Percentiles rank a stretch among this genome's conserved stretches.
phyloP scores from a whole-genome alignment of 306 rosid species.

The Echinosophora koreensis region DNA sequence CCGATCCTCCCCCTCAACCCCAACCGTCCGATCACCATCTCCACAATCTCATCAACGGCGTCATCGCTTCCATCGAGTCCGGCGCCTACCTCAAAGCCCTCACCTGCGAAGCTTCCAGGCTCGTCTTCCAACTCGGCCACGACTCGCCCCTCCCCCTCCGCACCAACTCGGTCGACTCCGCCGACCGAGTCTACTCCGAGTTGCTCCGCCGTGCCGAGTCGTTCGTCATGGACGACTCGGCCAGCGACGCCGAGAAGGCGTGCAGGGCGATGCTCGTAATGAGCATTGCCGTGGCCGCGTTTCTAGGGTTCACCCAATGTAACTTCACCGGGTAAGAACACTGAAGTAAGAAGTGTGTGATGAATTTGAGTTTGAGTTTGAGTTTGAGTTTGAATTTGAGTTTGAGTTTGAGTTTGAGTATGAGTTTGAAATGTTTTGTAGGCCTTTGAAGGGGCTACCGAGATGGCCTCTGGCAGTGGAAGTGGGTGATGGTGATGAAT shows the following conservation, averaged over 20 bases:
- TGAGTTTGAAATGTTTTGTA: constrained; percentile 39
- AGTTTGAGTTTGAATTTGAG: neutral
- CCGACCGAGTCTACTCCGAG: constrained; percentile 67
- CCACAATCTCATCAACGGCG: constrained; percentile 52
- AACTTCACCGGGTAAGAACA: constrained; percentile 77
- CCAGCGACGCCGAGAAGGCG: constrained; percentile 52
- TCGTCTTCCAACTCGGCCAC: constrained; percentile 53
- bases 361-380: neutral
- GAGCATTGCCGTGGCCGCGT: constrained; percentile 74
- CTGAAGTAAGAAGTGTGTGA: neutral
- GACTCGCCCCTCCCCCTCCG: constrained; percentile 36
- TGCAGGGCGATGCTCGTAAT: constrained; percentile 54
- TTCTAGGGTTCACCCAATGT: constrained; percentile 72
- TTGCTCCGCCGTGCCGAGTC: constrained; percentile 65
- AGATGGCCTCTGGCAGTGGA: constrained; percentile 66
- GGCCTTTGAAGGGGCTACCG: constrained; percentile 77
- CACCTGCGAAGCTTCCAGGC: constrained; percentile 56
- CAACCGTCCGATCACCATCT: constrained; percentile 44
- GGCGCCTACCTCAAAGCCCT: constrained; percentile 71
- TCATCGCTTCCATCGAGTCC: constrained; percentile 63
- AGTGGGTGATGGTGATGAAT: constrained; percentile 38
- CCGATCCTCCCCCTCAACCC: constrained; percentile 22
- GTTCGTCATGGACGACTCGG: constrained; percentile 53
- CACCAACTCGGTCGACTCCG: constrained; percentile 52
- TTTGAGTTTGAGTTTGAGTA: neutral